Evolutionary conservation across 2,329 filamentous ascomycete species (phyloP), one percentile per base, ranked within the genome.

Genomic region (Kalaharituber pfeilii): DNA sequence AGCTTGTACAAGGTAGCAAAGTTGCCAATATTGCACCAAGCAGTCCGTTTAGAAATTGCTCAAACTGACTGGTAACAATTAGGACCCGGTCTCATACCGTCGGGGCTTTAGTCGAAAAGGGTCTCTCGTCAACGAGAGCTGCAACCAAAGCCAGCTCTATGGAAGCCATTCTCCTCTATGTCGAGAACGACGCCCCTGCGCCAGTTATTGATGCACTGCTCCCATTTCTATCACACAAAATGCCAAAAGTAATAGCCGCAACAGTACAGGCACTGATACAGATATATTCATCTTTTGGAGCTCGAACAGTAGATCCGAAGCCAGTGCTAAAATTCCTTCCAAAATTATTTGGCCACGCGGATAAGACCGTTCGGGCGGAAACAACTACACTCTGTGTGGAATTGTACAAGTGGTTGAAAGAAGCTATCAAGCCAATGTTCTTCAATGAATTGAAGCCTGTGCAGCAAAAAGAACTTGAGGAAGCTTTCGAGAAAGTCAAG

Each of bases 351-450:
- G 86, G 86, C 20, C 91, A 96, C 67, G 89, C 91, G 28, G 91
- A 98, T 74, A 98, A 98, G 70, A 96, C 96, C 67, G 86, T 98
- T 15, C 82, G 91, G 69, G 87, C 88, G 2, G 91, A 95, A 67
- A 87, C 88, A 26, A 91, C 91, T 49, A 87, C 83, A 62, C 73
- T 98, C 55, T 84, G 89, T 0, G 86, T 95, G 49, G 93, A 98
- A 66, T 78, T 98, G 55, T 98, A 98, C 69, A 76, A 91, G 69
- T 98, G 93, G 91, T 74, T 98, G 29, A 84, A 89, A 62, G 91
- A 98, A 60, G 89, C 89, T 9, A 95, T 98, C 81, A 98, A 98
- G 67, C 86, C 89, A 33, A 82, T 96, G 69, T 96, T 98, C 67
- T 98, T 91, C 88, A 80, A 77, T 45, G 91, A 98, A 56, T 70